Evolutionary conservation across 1,139 yeast species (phyloP), one percentile per base, ranked within the genome.

Genomic region (Lodderomyces theae): DNA sequence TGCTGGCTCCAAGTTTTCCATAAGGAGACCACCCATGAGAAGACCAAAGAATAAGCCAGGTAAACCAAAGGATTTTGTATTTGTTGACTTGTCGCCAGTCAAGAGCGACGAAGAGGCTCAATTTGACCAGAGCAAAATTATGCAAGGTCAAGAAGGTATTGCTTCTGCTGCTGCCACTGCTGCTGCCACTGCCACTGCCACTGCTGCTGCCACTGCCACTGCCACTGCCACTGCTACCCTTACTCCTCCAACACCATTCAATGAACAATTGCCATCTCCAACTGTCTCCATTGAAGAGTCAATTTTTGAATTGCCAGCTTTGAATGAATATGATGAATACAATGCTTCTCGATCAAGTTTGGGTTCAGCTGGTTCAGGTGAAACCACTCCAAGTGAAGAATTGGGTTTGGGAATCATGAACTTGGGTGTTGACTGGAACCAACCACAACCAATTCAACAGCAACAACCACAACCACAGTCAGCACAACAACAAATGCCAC

Each of bases 1-100:
- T 45, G 67, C 67, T 39, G 54, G 50, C 18, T 53, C 44, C 2
- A 47, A 58, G 38, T 61, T 54, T 52, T 57, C 69, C 18, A 64
- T 66, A 17, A 72, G 64, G 50, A 72, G 74, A 49, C 69, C 75
- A 12, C 74, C 76, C 16, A 63, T 69, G 41, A 70, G 71, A 53
- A 66, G 80, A 56, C 80, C 80, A 19, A 72, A 69, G 59, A 66
- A 66, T 52, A 71, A 63, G 51, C 79, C 79, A 5, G 80, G 80
- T 7, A 65, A 62, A 61, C 77, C 76, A 41, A 69, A 69, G 53
- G 78, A 74, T 52, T 76, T 74, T 49, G 79, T 76, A 15, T 76
- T 76, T 52, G 80, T 76, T 34, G 80, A 76, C 51, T 63, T 76
- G 46, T 72, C 79, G 15, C 81, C 81, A 17, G 69, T 69, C 34